Evolutionary conservation across 352 stramenopile genomes (phyloP), one percentile per base, ranked within the genome.

Genomic region (Phytophthora palmivora): DNA sequence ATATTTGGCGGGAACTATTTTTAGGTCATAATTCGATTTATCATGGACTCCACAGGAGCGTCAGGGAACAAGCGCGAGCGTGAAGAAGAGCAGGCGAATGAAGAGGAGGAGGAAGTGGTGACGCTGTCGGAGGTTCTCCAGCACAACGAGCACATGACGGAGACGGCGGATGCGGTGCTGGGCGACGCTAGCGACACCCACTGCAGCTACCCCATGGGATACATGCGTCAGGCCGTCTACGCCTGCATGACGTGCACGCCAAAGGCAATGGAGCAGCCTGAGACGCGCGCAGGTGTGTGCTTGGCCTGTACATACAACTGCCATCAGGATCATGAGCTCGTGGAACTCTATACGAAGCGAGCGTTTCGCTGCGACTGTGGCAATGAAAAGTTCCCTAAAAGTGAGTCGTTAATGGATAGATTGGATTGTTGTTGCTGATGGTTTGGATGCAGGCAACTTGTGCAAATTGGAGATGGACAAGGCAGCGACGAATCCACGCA

Each of bases 321-420:
- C 58, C 83, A 92, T 57, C 75, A 74, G 21, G 79, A 88, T 46
- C 83, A 92, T 59, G 79, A 90, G n/a, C 74, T 92, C 41, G 64
- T 92, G 32, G 83, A 92, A 67, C 72, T 92, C n/a, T 92, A 92
- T 67, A 92, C 83, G 8, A 92, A 92, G 63, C 81, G 83, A 26
- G 58, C 75, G 4, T 92, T 92, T 60, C 78, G 81, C 22, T 92
- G 83, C 50, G 83, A 92, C 53, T 92, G 83, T 56, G 83, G 83
- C 79, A 92, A 88, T 54, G 33, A 37, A 52, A 85, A 84, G 51
- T 88, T 91, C 45, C 72, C 68, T 9, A 59, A 46, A 19, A 61
- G 65, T 82, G 44, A 38, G 65, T 63, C 26, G 18, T 42, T n/a
- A 45, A 8, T 44, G 45, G 22, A 18, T 49, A 24, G 18, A 42